A percentile compares a stretch with the other conserved stretches of the same genome.
These are phyloP conservation scores for Pyrenochaeta sp. DNA, from an alignment of 2,329 filamentous ascomycete genomes.

Conservation along the genomic window DNA sequence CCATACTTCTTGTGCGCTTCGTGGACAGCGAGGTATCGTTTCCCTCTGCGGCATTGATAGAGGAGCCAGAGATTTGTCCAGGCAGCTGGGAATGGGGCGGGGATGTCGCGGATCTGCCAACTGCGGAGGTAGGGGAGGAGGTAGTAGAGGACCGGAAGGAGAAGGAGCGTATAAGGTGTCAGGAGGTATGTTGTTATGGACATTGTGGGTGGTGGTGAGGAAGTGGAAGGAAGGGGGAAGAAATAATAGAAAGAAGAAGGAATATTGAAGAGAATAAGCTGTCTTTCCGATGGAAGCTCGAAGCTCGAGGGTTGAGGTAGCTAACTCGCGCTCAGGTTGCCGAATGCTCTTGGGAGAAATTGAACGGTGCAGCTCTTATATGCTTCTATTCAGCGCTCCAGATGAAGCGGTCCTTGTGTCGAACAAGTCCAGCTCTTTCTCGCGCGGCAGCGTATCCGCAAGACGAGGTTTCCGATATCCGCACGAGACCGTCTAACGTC, in stretches of 20 bases:
- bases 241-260: slow-evolving; percentile 1
- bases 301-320: slow-evolving; percentile 5
- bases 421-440: neutral
- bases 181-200: slow-evolving; percentile 50
- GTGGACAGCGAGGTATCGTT: slow-evolving; percentile 67
- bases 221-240: slow-evolving; percentile 4
- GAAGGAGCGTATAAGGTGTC: slow-evolving; percentile 58
- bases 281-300: slow-evolving; percentile 9
- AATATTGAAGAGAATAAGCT: slow-evolving; percentile 7
- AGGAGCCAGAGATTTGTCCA: slow-evolving; percentile 87
- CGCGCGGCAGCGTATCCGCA: neutral
- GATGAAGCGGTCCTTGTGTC: neutral
- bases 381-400: neutral
- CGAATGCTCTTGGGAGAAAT: neutral
- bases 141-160: slow-evolving; percentile 63
- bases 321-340: neutral
- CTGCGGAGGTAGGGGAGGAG: slow-evolving; percentile 69
- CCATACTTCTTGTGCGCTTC: slow-evolving; percentile 77
- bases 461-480: slow-evolving; percentile 15
- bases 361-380: slow-evolving; percentile 8
- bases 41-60: slow-evolving; percentile 67
- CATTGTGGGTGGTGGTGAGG: slow-evolving; percentile 28
- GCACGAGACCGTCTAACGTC: slow-evolving; percentile 20
- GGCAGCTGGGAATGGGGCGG: slow-evolving; percentile 69
- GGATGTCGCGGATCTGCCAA: slow-evolving; percentile 63